Conservation (phyloP, 345 rosid species). For the Moringa oleifera region DNA sequence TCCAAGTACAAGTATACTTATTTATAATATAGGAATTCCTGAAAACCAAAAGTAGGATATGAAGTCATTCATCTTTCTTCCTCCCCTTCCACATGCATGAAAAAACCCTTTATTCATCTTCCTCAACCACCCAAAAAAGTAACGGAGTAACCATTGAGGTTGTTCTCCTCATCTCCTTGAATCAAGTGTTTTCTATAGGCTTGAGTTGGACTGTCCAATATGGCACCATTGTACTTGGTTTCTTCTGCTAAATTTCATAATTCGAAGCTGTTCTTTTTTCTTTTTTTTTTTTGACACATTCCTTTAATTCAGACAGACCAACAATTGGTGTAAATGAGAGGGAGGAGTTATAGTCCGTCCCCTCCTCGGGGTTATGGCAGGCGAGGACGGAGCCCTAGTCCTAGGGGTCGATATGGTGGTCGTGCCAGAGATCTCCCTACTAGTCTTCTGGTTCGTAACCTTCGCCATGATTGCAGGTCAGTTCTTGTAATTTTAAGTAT, state of each 20-base stretch:
- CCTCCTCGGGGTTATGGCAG: slow-evolving; percentile 82
- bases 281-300: neutral
- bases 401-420: slow-evolving; percentile 70
- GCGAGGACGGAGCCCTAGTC: slow-evolving; percentile 81
- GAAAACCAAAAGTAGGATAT: no score
- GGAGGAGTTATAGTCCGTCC: slow-evolving; percentile 82
- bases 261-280: no score
- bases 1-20: no score
- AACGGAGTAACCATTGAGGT: no score
- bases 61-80: no score
- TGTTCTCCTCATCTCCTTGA: no score
- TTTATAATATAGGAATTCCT: no score
- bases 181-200: neutral
- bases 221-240: neutral
- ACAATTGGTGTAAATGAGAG: slow-evolving; percentile 52
- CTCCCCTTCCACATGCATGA: no score
- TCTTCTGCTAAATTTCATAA: no score
- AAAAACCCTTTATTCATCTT: no score
- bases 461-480: slow-evolving; percentile 95
- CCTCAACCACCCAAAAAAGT: no score
- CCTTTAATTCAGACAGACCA: neutral
- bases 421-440: slow-evolving; percentile 87
- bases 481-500: slow-evolving; percentile 3
- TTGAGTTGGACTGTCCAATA: neutral
- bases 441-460: slow-evolving; percentile 94